Evolutionary conservation across 805 yeast genomes (phyloP).

Genomic region (Ogataea thermomethanolica): DNA sequence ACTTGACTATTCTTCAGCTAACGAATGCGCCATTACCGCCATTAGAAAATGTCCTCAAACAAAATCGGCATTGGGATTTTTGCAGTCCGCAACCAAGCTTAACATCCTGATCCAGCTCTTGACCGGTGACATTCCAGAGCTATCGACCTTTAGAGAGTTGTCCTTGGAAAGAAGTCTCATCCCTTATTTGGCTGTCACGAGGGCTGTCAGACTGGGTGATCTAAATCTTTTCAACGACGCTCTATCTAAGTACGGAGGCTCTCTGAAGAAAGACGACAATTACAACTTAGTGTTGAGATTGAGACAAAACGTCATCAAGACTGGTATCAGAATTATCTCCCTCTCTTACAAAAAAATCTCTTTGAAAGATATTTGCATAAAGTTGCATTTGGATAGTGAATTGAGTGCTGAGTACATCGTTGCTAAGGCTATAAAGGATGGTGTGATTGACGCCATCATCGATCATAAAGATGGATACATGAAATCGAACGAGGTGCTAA

Average conservation of each 20-base stretch:
- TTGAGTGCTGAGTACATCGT: constrained; percentile 96
- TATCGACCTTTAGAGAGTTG: constrained; percentile 70
- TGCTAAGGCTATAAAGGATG: constrained; percentile 94
- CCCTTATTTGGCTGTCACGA: constrained; percentile 84
- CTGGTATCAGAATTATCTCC: constrained; percentile 93
- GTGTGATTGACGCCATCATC: constrained; percentile 92
- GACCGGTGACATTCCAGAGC: constrained; percentile 95
- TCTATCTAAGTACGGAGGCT: constrained; percentile 56
- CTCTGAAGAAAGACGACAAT: constrained; percentile 71
- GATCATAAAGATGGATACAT: constrained; percentile 89
- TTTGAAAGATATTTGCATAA: constrained; percentile 88
- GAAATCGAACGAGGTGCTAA: constrained; percentile 83
- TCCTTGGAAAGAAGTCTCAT: constrained; percentile 55
- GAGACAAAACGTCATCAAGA: constrained; percentile 95
- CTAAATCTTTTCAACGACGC: constrained; percentile 74
- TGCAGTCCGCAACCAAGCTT: constrained; percentile 86
- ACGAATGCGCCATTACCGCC: constrained; percentile 89
- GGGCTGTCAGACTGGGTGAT: constrained; percentile 92
- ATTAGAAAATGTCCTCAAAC: constrained; percentile 96
- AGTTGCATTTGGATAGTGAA: constrained; percentile 88
- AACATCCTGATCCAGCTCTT: constrained; percentile 84
- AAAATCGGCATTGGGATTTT: constrained; percentile 74
- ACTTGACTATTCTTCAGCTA: constrained; percentile 86
- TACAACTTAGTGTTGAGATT: constrained; percentile 82
- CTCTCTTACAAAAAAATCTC: constrained; percentile 88